Conservation (phyloP, 805 yeast genomes). For the Zygoascus ofunaensis region DNA sequence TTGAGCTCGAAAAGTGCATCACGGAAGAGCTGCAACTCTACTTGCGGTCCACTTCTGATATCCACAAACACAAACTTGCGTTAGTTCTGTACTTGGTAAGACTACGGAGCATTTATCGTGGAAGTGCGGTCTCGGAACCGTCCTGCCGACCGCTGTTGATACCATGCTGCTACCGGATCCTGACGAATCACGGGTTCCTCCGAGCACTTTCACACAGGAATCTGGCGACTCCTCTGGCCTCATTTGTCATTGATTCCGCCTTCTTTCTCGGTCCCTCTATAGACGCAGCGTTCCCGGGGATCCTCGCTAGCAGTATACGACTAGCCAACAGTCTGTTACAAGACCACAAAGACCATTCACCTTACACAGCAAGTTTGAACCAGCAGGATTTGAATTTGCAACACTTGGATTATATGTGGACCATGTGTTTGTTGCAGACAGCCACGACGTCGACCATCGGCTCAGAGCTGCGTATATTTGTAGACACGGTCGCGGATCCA, state of each 20-base stretch:
- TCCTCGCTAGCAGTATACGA: neutral
- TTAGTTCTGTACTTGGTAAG: neutral
- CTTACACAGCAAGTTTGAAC: too few species aligned
- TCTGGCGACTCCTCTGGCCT: neutral
- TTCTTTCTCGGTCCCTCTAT: neutral
- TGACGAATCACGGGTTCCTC: neutral
- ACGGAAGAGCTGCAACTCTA: neutral
- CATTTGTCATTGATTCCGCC: neutral
- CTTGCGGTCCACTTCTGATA: neutral
- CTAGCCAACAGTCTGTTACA: too few species aligned
- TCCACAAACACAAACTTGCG: neutral
- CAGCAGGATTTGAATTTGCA: too few species aligned
- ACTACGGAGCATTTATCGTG: neutral
- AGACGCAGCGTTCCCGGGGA: neutral
- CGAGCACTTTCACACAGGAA: neutral
- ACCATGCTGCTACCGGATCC: neutral
- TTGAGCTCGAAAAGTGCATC: slow-evolving; percentile 1
- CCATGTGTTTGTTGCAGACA: neutral
- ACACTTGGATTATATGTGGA: too few species aligned
- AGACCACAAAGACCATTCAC: too few species aligned
- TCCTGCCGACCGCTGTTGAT: neutral
- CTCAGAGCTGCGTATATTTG: neutral
- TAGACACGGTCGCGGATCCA: neutral
- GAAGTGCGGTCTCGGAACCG: neutral
- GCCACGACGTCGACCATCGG: neutral